phyloP scores from a whole-genome alignment of 148 eudicot genomes.

The Suaeda aralocaspica region DNA sequence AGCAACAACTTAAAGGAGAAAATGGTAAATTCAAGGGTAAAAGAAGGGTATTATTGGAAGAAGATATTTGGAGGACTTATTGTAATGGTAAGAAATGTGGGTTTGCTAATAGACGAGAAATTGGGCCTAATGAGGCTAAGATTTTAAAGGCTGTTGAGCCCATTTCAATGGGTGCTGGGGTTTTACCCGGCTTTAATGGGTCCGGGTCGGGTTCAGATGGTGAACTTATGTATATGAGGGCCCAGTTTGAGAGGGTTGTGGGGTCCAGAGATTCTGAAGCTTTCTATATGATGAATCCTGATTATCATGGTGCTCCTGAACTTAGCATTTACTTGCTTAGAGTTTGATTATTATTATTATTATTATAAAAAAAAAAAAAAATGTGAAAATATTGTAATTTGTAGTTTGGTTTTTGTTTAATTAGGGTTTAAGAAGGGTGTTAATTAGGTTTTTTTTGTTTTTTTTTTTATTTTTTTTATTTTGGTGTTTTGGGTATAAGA shows the following conservation, averaged over 20 bases:
- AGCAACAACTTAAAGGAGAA: slow-evolving; percentile 9
- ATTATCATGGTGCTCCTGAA: slow-evolving; percentile 75
- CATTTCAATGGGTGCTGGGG: slow-evolving; percentile 83
- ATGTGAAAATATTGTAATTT: slow-evolving; percentile 19
- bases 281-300: slow-evolving; percentile 80
- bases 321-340: slow-evolving; percentile 73
- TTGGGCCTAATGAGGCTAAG: slow-evolving; percentile 56
- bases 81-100: slow-evolving; percentile 79
- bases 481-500: slow-evolving; percentile 25
- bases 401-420: slow-evolving; percentile 9
- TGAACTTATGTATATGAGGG: slow-evolving; percentile 83
- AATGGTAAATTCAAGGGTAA: slow-evolving; percentile 10
- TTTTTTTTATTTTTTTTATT: slow-evolving; percentile 8
- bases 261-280: slow-evolving; percentile 86
- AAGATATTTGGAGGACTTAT: slow-evolving; percentile 57
- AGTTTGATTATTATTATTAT: slow-evolving; percentile 24
- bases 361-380: no score
- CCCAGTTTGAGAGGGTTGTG: slow-evolving; percentile 69
- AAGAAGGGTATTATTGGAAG: slow-evolving; percentile 40
- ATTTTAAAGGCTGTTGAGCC: slow-evolving; percentile 60
- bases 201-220: slow-evolving; percentile 39
- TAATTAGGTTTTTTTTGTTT: background rate
- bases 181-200: slow-evolving; percentile 49
- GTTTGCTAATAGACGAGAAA: slow-evolving; percentile 43
- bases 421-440: slow-evolving; percentile 1